Conservation (phyloP, 2,329 filamentous ascomycete genomes). For the Epichloe gansuensis region DNA sequence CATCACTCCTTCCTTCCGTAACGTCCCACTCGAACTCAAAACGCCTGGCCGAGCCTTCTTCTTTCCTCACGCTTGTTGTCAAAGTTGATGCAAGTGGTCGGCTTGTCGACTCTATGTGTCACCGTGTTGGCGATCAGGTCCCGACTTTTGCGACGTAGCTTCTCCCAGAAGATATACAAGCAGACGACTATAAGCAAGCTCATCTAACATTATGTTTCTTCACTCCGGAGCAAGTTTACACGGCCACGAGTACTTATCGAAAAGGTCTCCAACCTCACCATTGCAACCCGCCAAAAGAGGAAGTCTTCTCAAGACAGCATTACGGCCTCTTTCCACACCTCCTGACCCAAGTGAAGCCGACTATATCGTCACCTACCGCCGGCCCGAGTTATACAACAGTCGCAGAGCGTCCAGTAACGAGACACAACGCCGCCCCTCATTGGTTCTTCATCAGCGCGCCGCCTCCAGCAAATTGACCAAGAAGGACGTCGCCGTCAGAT, state of each 20-base stretch:
- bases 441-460: constrained; percentile 16
- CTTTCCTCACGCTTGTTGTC: too few relatives aligned
- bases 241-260: constrained; percentile 44
- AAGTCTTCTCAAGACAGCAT: constrained; percentile 30
- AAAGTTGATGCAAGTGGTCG: too few relatives aligned
- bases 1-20: not conserved
- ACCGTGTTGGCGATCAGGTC: not conserved
- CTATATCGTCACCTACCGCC: constrained; percentile 1
- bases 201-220: constrained; percentile 35
- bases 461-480: constrained; percentile 26
- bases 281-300: constrained; percentile 22
- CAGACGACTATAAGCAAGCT: not conserved
- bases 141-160: not conserved
- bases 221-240: constrained; percentile 47
- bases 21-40: too few relatives aligned
- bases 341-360: constrained; percentile 9
- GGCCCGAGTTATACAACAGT: not conserved
- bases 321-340: constrained; percentile 22
- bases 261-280: constrained; percentile 15
- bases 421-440: not conserved
- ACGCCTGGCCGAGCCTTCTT: too few relatives aligned
- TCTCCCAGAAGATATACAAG: not conserved
- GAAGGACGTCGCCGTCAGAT: constrained; percentile 33
- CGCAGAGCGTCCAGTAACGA: constrained; percentile 3
- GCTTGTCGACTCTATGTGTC: too few relatives aligned